phyloP scores from a whole-genome alignment of 495 filamentous ascomycete genomes.

The Apiosordaria backusii region DNA sequence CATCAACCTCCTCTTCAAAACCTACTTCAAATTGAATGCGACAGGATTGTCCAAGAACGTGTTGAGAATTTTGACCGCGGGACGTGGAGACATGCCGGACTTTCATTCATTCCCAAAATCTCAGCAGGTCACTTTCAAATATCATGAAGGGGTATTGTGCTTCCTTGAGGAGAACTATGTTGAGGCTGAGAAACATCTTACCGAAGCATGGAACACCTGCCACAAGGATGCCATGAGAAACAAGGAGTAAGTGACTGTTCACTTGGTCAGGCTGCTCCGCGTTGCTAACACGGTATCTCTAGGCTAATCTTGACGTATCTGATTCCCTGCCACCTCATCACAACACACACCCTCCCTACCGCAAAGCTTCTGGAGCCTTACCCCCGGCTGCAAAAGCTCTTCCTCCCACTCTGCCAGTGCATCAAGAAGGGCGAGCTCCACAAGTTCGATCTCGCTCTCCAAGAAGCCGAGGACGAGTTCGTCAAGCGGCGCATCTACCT shows the following conservation, averaged over 20 bases:
- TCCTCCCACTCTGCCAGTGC: slow-evolving; percentile 68
- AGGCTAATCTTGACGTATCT: slow-evolving; percentile 94
- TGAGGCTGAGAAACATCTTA: slow-evolving; percentile 76
- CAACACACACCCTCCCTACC: slow-evolving; percentile 77
- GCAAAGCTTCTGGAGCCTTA: slow-evolving; percentile 64
- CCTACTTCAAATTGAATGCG: slow-evolving; percentile 92
- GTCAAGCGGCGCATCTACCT: slow-evolving; percentile 95
- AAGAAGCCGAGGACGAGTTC: slow-evolving; percentile 77
- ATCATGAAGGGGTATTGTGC: slow-evolving; percentile 83
- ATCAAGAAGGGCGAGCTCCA: slow-evolving; percentile 79
- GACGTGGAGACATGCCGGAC: slow-evolving; percentile 71
- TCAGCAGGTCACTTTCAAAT: slow-evolving; percentile 94
- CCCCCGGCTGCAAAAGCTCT: slow-evolving; percentile 73
- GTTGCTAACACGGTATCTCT: slow-evolving; percentile 10
- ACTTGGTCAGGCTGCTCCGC: background rate
- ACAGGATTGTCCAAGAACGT: slow-evolving; percentile 88
- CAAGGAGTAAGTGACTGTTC: slow-evolving; percentile 58
- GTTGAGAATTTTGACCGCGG: slow-evolving; percentile 71
- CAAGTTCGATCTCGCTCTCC: slow-evolving; percentile 79
- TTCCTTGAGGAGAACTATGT: slow-evolving; percentile 92
- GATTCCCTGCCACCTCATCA: slow-evolving; percentile 86
- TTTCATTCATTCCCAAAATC: slow-evolving; percentile 74
- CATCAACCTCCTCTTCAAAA: slow-evolving; percentile 92
- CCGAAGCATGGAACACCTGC: slow-evolving; percentile 73
- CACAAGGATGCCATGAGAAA: slow-evolving; percentile 67